Evolutionary conservation across 108 stramenopile species (phyloP).

Genomic region (Stephanodiscus minutulus): DNA sequence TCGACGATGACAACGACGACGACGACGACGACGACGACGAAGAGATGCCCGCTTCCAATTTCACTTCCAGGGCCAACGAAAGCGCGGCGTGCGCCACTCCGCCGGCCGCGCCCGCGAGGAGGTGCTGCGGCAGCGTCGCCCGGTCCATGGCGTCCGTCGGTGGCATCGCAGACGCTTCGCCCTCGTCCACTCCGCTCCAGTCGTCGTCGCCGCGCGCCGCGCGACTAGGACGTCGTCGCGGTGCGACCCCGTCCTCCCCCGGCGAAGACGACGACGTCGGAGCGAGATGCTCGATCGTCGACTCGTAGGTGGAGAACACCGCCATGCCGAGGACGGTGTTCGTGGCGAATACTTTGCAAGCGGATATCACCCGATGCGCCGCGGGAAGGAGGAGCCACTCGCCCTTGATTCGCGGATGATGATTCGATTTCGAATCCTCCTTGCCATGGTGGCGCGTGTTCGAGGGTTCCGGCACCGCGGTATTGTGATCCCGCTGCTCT

Average conservation of each 20-base stretch:
- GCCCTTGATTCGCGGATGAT: too few relatives aligned
- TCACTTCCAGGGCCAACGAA: constrained; percentile 37
- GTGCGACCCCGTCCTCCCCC: not conserved
- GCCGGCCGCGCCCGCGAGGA: constrained; percentile 53
- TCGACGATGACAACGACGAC: too few relatives aligned
- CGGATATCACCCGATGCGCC: constrained; percentile 12
- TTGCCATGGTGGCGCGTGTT: too few relatives aligned
- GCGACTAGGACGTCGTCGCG: not conserved
- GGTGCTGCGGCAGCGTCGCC: constrained; percentile 52
- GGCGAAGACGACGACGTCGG: too few relatives aligned
- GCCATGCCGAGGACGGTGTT: constrained; percentile 71
- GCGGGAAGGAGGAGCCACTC: too few relatives aligned
- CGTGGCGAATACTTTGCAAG: constrained; percentile 37
- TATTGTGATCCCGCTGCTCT: too few relatives aligned
- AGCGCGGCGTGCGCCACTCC: constrained; percentile 52
- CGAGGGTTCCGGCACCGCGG: too few relatives aligned
- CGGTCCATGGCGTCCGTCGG: constrained; percentile 44
- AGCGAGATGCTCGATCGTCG: constrained; percentile 39
- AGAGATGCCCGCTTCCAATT: too few relatives aligned
- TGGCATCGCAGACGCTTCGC: too few relatives aligned
- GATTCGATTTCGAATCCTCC: too few relatives aligned
- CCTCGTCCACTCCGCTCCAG: not conserved
- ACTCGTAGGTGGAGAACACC: constrained; percentile 67
- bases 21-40: too few relatives aligned
- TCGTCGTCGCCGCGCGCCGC: too few relatives aligned